Conservation (phyloP, 2,329 filamentous ascomycete genomes). For the Aspergillus spinulosporus region DNA sequence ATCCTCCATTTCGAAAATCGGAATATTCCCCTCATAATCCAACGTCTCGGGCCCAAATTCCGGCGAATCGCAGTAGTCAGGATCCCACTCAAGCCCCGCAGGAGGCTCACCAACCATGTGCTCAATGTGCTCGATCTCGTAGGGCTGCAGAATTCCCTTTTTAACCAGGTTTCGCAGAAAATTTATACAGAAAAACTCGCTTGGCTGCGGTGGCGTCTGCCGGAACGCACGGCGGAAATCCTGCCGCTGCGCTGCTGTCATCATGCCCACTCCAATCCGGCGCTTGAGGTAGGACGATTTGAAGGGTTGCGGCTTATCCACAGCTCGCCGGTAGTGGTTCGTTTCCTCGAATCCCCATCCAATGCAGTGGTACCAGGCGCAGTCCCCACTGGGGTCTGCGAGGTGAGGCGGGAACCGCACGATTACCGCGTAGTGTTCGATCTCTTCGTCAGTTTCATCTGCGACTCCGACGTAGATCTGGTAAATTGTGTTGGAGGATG, state of each 20-base stretch:
- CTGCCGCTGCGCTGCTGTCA: not conserved
- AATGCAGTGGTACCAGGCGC: not conserved
- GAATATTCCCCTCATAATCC: not conserved
- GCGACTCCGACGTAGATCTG: not conserved
- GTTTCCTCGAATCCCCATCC: not conserved
- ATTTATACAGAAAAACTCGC: not conserved
- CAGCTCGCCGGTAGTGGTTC: not conserved
- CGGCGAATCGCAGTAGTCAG: not conserved
- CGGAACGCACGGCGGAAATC: not conserved
- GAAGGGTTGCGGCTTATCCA: not conserved
- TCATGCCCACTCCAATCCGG: not conserved
- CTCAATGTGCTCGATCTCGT: not conserved
- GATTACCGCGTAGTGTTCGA: not conserved
- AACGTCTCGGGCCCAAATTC: not conserved
- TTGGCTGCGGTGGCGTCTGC: not conserved
- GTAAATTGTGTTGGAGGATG: not conserved
- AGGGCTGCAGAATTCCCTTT: not conserved
- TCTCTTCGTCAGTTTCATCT: not conserved
- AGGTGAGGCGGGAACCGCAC: not conserved
- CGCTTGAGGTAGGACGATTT: not conserved
- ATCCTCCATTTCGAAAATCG: not conserved
- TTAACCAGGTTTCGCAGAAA: not conserved
- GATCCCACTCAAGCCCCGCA: not conserved
- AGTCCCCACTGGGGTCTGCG: not conserved
- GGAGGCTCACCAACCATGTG: not conserved